These are phyloP conservation scores for Rauvolfia tetraphylla DNA, from an alignment of 257 asterid species.

Conservation along the genomic window DNA sequence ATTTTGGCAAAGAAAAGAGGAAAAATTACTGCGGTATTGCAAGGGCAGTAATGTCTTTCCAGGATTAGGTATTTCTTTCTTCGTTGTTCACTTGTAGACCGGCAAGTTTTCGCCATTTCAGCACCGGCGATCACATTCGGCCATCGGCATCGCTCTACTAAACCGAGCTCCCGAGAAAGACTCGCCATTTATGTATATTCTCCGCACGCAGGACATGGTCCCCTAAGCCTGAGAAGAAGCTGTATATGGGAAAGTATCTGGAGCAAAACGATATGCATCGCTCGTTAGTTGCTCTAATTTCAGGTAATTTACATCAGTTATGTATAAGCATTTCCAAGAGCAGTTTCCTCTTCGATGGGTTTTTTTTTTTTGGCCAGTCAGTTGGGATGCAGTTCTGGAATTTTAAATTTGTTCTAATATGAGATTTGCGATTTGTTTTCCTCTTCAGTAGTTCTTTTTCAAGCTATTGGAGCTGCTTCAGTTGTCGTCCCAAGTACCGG, in stretches of 20 bases:
- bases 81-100: background rate
- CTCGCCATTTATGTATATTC: background rate
- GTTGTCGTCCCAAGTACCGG: constrained; percentile 69
- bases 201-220: background rate
- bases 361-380: background rate
- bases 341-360: background rate
- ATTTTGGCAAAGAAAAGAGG: background rate
- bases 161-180: background rate
- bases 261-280: constrained; percentile 21
- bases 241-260: background rate
- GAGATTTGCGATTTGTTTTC: constrained; percentile 7
- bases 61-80: background rate
- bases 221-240: background rate
- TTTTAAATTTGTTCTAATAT: background rate
- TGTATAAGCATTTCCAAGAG: background rate
- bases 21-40: background rate
- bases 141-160: background rate
- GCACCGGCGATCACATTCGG: background rate
- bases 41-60: constrained; percentile 2
- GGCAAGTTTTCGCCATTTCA: background rate
- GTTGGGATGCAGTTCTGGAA: background rate
- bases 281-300: constrained; percentile 30
- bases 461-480: constrained; percentile 54
- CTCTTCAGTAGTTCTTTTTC: constrained; percentile 46
- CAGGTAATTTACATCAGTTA: constrained; percentile 30